phyloP scores from a whole-genome alignment of 441 rosid genomes.

The Arabidopsis hybrid region DNA sequence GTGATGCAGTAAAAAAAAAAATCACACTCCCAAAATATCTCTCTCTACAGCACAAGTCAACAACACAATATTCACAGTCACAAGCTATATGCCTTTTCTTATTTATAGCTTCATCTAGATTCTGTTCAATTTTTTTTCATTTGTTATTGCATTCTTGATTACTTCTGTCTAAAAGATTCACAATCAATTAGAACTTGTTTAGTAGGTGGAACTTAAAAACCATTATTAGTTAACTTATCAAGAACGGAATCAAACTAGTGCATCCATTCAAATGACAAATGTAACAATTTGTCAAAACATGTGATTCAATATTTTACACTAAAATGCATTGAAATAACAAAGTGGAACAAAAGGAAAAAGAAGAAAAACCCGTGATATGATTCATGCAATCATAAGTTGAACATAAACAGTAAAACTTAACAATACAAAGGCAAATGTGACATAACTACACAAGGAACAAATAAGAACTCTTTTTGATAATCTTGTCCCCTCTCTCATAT shows the following conservation, averaged over 20 bases:
- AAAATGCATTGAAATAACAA: constrained; percentile 5
- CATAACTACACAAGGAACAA: constrained; percentile 41
- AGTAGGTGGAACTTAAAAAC: neutral
- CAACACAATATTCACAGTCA: constrained; percentile 36
- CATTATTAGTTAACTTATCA: neutral
- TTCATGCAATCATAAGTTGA: constrained; percentile 45
- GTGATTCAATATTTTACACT: constrained; percentile 30
- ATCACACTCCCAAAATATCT: constrained; percentile 13
- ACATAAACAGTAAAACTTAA: constrained; percentile 44
- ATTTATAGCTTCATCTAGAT: constrained; percentile 42
- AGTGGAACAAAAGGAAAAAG: constrained; percentile 2
- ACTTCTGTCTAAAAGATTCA: constrained; percentile 8
- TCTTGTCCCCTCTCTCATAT: constrained; percentile 34
- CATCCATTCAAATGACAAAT: constrained; percentile 23
- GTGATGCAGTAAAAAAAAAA: constrained; percentile 38
- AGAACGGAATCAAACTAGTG: constrained; percentile 12
- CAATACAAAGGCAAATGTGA: constrained; percentile 39
- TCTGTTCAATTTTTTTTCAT: constrained; percentile 19
- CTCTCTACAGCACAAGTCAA: constrained; percentile 33
- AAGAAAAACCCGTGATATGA: constrained; percentile 43
- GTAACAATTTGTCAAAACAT: constrained; percentile 27
- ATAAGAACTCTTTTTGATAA: constrained; percentile 35
- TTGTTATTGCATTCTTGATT: constrained; percentile 31
- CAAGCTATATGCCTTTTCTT: constrained; percentile 39
- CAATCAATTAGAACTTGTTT: neutral